Percentiles rank a stretch among this genome's conserved stretches.
These are phyloP conservation scores for Coemansia sp. DNA, from an alignment of 192 early-diverging fungal species.

Conservation along the genomic window DNA sequence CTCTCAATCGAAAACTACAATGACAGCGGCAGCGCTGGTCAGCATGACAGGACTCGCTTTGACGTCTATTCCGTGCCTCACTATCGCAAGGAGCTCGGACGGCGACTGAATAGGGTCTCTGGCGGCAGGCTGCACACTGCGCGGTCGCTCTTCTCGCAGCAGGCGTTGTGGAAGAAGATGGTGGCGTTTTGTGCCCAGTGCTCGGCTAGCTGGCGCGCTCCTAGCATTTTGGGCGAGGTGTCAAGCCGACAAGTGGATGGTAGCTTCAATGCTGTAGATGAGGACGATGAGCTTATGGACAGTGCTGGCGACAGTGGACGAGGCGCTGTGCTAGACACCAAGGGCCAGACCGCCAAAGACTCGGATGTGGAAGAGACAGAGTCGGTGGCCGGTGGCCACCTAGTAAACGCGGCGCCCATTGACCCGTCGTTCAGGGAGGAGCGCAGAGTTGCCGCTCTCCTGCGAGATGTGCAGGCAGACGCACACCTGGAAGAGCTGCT, in stretches of 20 bases:
- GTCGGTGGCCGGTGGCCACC: background rate
- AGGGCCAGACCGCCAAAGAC: background rate
- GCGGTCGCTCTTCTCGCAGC: conserved; percentile 19
- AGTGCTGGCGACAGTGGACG: background rate
- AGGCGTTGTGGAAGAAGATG: conserved; percentile 8
- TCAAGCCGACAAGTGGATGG: background rate
- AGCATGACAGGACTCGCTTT: background rate
- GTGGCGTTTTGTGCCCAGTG: conserved; percentile 17
- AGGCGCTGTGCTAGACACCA: background rate
- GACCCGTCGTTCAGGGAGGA: conserved; percentile 42
- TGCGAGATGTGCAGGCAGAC: conserved; percentile 24
- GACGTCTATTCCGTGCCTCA: background rate
- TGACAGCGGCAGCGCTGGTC: background rate
- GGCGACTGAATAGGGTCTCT: conserved; percentile 39
- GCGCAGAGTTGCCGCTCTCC: conserved; percentile 28
- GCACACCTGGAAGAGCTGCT: conserved; percentile 23
- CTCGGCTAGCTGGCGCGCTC: background rate
- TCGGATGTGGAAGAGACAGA: background rate
- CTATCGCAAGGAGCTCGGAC: conserved; percentile 25
- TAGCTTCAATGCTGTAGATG: background rate
- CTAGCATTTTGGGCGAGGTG: background rate
- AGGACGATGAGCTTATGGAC: background rate
- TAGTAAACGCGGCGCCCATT: conserved; percentile 5
- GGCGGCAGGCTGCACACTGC: conserved; percentile 30
- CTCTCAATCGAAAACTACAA: conserved; percentile 1